Base-by-base conservation (phyloP, 2,329 filamentous ascomycete species). In the Fusarium sp. region DNA sequence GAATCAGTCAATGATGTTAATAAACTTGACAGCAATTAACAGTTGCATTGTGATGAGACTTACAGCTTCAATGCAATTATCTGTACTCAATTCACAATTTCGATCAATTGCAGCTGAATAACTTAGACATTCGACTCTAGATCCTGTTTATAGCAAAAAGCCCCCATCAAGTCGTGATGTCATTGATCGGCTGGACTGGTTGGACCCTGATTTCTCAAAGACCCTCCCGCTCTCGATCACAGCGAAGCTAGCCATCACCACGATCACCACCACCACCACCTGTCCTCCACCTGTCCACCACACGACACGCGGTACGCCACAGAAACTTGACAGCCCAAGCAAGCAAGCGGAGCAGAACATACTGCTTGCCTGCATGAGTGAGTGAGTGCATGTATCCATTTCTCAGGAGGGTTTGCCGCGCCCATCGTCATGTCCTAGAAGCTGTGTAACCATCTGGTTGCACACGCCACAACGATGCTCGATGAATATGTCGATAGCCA, bases 161-260 rank as follows among this genome's bases (percentile, higher is more conserved):
- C 14, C 17, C 36, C 33, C 15, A 11, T 27, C 36, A 31, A 61
- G 39, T 63, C 51, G 41, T 67, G 64, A 67, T 67, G 64, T 67
- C 63, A 67, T 67, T 47, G 48, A 66, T 42, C 45, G 29, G 36
- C 21, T 17, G 23, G 21, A 33, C 37, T 41, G 25, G 45, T 25
- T 67, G 64, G 64, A 67, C 63, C 62, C 63, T 67, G 62, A 64
- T 63, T 63, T 40, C 47, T 36, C 20, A 25, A 43, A 31, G 43
- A 57, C 21, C 51, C 48, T 29, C 36, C 33, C n/a, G 36, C 39
- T 49, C 35, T 43, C 59, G 46, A 64, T 63, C 61, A 47, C 58
- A 23, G 25, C 42, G 27, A 42, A 51, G 48, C 43, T 5, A 46
- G 18, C 35, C 23, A 43, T 46, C 23, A 41, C 50, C 56, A 52